A percentile compares a stretch with the other conserved stretches of the same genome.
phyloP scores from a whole-genome alignment of 371 early-diverging fungal genomes.

The Syncephalastrum racemosum region DNA sequence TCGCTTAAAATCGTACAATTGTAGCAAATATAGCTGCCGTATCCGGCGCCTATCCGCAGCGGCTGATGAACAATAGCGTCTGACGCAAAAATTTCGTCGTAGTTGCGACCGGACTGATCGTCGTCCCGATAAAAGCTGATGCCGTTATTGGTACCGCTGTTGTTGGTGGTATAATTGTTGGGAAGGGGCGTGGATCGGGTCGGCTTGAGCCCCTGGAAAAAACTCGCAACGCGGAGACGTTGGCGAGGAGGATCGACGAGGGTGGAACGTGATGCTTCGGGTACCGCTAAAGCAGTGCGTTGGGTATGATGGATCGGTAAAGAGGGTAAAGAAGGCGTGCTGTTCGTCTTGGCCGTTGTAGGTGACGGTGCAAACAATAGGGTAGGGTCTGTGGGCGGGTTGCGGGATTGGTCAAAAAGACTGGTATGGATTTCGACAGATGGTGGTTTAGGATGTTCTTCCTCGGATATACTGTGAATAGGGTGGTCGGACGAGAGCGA shows the following conservation, averaged over 20 bases:
- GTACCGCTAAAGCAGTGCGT: neutral
- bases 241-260: neutral
- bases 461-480: conserved; percentile 21
- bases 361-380: conserved; percentile 1
- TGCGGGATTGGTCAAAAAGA: no score
- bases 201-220: conserved; percentile 12
- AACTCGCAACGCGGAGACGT: conserved; percentile 2
- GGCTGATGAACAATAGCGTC: conserved; percentile 56
- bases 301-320: no score
- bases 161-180: conserved; percentile 18
- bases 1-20: conserved; percentile 51
- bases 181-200: conserved; percentile 14
- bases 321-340: neutral
- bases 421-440: no score
- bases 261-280: conserved; percentile 1
- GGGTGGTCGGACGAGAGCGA: conserved; percentile 1
- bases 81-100: conserved; percentile 41
- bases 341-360: conserved; percentile 1
- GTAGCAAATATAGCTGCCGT: conserved; percentile 56
- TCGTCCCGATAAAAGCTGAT: conserved; percentile 43
- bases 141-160: conserved; percentile 17
- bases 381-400: no score
- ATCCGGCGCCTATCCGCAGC: conserved; percentile 43
- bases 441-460: conserved; percentile 11
- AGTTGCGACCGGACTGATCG: conserved; percentile 12